These are phyloP conservation scores for Arthrobotrys megalospora DNA, from an alignment of 2,329 filamentous ascomycete species.

Conservation along the genomic window DNA sequence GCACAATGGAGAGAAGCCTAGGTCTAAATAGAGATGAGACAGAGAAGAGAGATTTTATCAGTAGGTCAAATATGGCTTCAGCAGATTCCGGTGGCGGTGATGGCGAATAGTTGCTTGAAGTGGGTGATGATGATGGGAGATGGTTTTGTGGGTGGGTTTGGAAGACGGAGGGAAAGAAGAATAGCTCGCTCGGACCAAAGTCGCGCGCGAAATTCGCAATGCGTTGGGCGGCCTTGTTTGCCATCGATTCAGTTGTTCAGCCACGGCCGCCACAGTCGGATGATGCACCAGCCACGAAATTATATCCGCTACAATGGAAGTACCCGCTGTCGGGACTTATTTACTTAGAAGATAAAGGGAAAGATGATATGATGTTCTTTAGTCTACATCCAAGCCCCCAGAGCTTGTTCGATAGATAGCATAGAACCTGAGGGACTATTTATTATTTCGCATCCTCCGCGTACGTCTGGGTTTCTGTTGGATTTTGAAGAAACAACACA, in stretches of 20 bases:
- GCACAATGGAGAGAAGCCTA: conserved; percentile 8
- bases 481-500: neutral
- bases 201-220: conserved; percentile 39
- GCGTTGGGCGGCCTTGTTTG: neutral
- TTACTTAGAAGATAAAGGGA: too few relatives aligned
- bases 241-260: neutral
- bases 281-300: neutral
- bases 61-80: neutral
- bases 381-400: neutral
- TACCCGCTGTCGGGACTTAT: too few relatives aligned
- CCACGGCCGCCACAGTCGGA: neutral
- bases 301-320: too few relatives aligned
- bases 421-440: too few relatives aligned
- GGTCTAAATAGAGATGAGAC: neutral
- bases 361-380: neutral
- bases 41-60: neutral
- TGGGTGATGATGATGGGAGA: conserved; percentile 7
- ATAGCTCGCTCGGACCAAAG: conserved; percentile 35
- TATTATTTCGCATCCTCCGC: too few relatives aligned
- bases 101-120: neutral
- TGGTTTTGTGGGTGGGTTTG: conserved; percentile 20
- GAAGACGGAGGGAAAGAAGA: conserved; percentile 16
- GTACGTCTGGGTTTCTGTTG: neutral
- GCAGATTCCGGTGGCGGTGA: neutral
- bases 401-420: too few relatives aligned